Base-by-base conservation (phyloP, 148 eudicot genomes). In the Oxyria digyna region DNA sequence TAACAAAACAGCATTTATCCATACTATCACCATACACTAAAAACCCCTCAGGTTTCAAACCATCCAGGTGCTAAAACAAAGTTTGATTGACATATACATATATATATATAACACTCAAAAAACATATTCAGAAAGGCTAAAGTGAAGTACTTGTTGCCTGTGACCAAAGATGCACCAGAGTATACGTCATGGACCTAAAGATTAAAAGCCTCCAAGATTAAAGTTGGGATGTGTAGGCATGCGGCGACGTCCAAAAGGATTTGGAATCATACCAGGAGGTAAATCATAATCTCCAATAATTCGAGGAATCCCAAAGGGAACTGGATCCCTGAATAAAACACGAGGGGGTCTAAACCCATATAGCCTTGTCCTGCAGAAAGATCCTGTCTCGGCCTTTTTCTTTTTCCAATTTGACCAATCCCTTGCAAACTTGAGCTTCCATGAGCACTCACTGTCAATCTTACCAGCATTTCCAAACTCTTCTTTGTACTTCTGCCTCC, bases 401-500 rank as follows among this genome's bases (percentile, higher is more conserved):
- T 70, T 82, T 73, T 81, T 85, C 68, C 79, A 72, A 64, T 46
- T 62, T 62, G 76, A 83, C 84, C 86, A 87, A 42, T 74, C 62
- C 50, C 72, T 72, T 8, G 55, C 70, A 78, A 89, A 93, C 75
- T 72, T 78, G 69, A 82, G 59, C 73, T 86, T 93, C 89, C 89
- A 93, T 50, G 64, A 72, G 18, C 74, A 54, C 66, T 75, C 81
- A 31, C 20, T 31, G 26, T 63, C 72, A 33, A 27, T 71, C 4
- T 69, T 73, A 24, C 46, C 76, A 21, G 55, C 75, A 48, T 70
- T 37, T 18, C 96, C 87, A 76, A 88, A 94, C 70, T 81, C 84
- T 76, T 88, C 89, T 26, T 35, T 68, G 70, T 72, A 85, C 76
- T 90, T 94, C 69, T 68, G 76, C 80, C 69, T 86, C 98, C 98